Base-by-base conservation (phyloP, 495 filamentous ascomycete species). In the Xylaria grammica region DNA sequence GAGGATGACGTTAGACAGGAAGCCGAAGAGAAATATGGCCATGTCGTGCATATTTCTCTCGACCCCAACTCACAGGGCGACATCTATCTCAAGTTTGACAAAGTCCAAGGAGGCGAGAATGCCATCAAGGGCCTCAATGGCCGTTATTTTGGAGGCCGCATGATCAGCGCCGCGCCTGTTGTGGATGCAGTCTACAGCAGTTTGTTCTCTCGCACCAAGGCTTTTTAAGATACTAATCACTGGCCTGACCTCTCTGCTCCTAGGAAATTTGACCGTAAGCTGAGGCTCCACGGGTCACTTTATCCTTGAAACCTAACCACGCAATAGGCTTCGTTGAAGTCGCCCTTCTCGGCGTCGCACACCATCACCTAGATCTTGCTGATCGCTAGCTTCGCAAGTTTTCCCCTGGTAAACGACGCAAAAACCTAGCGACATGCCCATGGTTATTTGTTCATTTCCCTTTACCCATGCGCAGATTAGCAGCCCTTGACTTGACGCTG, bases 181-280 rank as follows among this genome's bases (percentile, higher is more conserved):
- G 93, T 97, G 73, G 95, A 98, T 76, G 93, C 92, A 67, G 92
- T 99, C 77, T 99, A 99, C 87, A 94, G 91, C 86, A 94, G 91
- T 84, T 84, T 97, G 75, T 98, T 97, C 84, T 89, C 91, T 75
- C 88, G 92, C 74, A 92, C 90, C 65, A 92, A 90, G 78, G 90
- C 83, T 75, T 83, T 85, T 68, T 86, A 77, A 83, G 74, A 78
- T 77, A 74, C 84, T 86, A 86, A 86, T 85, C 56, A 65, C 68
- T 76, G 72, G 70, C 73, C 66, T 71, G 73, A 63, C 70, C 60
- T 60, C 61, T 65, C 69, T 74, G 65, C 71, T 77, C 62, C 70
- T 79, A 77, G 78, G 75, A 82, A 69, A 60, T 57, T 63, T 51
- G 50, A 63, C 49, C 57, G 75, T 78, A 66, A 60, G 76, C 62